Evolutionary conservation across 1,284 basidiomycete species (phyloP), one percentile per base, ranked within the genome.

Genomic region (Vanrija sp.): DNA sequence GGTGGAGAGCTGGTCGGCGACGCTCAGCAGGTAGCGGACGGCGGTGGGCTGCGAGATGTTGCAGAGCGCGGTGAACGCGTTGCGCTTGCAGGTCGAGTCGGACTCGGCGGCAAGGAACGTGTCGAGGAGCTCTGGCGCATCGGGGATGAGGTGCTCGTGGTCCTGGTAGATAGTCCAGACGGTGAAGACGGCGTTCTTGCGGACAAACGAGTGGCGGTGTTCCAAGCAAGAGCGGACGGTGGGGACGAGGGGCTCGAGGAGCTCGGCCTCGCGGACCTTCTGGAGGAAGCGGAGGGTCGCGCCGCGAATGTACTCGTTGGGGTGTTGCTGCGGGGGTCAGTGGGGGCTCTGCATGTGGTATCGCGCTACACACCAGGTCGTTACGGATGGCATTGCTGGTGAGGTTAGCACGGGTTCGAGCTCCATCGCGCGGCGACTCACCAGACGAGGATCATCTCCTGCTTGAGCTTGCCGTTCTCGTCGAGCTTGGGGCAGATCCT

Each of bases 381-480:
- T 98, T 98, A 60, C 94, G 88, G 73, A 98, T 92, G 46, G 94
- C 94, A 70, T 98, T 98, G 68, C 91, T 93, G 68, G 35, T 51
- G 19, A 22, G 19, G 41, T 56, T 38, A 62, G 57, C 48, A 25
- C 6, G 12, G 2, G 8, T 1, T 14, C 31, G 31, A 9, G 9
- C 15, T 18, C 6, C 18, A 42, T 43, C 20, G 2, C 36, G 37
- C n/a, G 37, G 12, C 12, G n/a, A 84, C 88, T 71, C 73, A 94
- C 90, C 95, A 94, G 44, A 98, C 95, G 45, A 99, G 83, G 69
- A 98, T 98, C 96, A 98, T 98, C 80, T 98, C 96, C 78, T 98
- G 96, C 82, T 97, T 98, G 67, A 98, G 79, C 78, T 98, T 98
- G 52, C 96, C 96, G 61, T 85, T 85, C 62, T 98, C 94, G 67